Evolutionary conservation across 78 protist genomes (phyloP).

Genomic region (Corallochytrium limacisporum): DNA sequence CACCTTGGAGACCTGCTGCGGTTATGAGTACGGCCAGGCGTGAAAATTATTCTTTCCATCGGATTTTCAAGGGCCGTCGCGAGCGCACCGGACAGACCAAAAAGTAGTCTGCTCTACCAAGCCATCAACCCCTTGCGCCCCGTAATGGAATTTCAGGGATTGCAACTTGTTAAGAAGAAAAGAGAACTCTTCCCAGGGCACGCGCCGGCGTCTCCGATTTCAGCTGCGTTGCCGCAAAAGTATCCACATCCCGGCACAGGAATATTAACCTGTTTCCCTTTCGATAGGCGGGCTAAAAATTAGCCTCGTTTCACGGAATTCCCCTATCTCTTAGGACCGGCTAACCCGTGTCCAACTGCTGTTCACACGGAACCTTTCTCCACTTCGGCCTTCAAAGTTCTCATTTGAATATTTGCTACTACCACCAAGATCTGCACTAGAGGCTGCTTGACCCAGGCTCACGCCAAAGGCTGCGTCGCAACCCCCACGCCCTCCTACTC

Average conservation of each 20-base stretch:
- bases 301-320: background rate
- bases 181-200: conserved; percentile 58
- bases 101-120: conserved; percentile 10
- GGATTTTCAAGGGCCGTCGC: conserved; percentile 53
- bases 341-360: conserved; percentile 62
- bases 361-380: conserved; percentile 74
- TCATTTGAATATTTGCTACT: conserved; percentile 78
- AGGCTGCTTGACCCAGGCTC: conserved; percentile 40
- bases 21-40: conserved; percentile 59
- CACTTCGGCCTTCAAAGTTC: conserved; percentile 71
- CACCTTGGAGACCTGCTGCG: conserved; percentile 88
- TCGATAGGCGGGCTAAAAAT: conserved; percentile 16
- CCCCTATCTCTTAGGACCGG: conserved; percentile 59
- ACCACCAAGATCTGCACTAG: conserved; percentile 77
- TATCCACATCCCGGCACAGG: conserved; percentile 38
- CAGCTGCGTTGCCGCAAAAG: conserved; percentile 18
- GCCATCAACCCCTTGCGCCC: conserved; percentile 23
- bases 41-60: conserved; percentile 16
- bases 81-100: conserved; percentile 16
- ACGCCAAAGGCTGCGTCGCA: conserved; percentile 40
- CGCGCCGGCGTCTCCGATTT: conserved; percentile 34
- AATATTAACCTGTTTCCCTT: conserved; percentile 78
- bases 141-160: conserved; percentile 23
- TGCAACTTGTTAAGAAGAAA: conserved; percentile 39
- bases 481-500: conserved; percentile 68